phyloP scores from a whole-genome alignment of 208 protist species.

The Acanthamoeba healyi region DNA sequence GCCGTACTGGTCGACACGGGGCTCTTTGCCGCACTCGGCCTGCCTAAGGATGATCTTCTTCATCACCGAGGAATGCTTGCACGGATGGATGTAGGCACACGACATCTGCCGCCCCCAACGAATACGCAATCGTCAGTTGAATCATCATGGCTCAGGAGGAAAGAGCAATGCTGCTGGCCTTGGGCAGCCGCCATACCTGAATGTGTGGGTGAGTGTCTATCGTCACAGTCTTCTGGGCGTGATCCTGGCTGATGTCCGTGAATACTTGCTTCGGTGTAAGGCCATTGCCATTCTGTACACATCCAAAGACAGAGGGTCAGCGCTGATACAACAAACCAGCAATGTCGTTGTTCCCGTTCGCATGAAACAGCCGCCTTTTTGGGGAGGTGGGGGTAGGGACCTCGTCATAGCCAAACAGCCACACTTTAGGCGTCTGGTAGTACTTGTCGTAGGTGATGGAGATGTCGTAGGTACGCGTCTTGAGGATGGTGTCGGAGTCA shows the following conservation, averaged over 20 bases:
- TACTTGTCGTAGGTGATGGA: conserved; percentile 98
- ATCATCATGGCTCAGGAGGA: no score
- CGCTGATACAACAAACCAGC: not conserved
- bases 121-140: not conserved
- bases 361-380: no score
- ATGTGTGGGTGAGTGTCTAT: conserved; percentile 93
- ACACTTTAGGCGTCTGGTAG: conserved; percentile 96
- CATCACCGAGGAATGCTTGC: conserved; percentile 96
- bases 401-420: conserved; percentile 96
- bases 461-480: conserved; percentile 96
- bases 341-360: conserved; percentile 72
- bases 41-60: conserved; percentile 94
- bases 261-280: conserved; percentile 95
- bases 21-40: conserved; percentile 89
- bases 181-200: conserved; percentile 55
- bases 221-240: conserved; percentile 97
- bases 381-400: conserved; percentile 57
- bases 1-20: conserved; percentile 81
- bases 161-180: not conserved
- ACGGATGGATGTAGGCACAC: conserved; percentile 97
- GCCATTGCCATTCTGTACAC: conserved; percentile 83
- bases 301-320: not conserved
- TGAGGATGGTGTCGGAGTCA: conserved; percentile 84
- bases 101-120: conserved; percentile 53
- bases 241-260: conserved; percentile 97